These are phyloP conservation scores for Arabis hirsuta DNA, from an alignment of 345 rosid species.

Conservation along the genomic window DNA sequence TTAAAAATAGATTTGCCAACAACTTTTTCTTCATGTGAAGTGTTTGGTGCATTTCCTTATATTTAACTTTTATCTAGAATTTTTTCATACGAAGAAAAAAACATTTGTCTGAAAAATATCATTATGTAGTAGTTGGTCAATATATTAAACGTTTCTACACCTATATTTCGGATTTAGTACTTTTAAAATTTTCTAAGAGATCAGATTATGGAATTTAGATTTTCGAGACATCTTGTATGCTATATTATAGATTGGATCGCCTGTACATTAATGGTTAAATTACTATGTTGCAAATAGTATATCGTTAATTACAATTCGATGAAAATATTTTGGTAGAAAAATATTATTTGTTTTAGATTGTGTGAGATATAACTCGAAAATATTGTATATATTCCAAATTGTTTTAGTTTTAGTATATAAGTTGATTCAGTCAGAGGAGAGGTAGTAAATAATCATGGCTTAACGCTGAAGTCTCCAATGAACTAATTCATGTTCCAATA, in stretches of 20 bases:
- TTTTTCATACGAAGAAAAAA: neutral
- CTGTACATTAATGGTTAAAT: neutral
- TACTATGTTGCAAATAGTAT: neutral
- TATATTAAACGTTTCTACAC: neutral
- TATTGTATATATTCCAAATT: neutral
- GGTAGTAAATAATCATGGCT: constrained; percentile 29
- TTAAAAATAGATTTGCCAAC: constrained; percentile 38
- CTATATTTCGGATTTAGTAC: constrained; percentile 2
- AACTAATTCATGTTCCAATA: constrained; percentile 37
- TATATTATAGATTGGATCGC: neutral
- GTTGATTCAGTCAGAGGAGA: constrained; percentile 13
- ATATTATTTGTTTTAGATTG: neutral
- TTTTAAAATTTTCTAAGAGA: neutral
- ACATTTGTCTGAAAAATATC: neutral
- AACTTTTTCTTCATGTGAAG: constrained; percentile 33
- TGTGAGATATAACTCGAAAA: neutral
- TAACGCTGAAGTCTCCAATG: constrained; percentile 35
- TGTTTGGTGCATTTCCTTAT: constrained; percentile 35
- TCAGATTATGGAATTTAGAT: neutral
- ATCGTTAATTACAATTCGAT: neutral
- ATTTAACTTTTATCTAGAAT: constrained; percentile 3
- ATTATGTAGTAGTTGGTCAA: constrained; percentile 19
- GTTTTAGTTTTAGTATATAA: neutral
- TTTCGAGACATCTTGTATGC: neutral
- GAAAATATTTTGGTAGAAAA: neutral